Conservation (phyloP, 352 stramenopile species). For the Discostella stelligera region DNA sequence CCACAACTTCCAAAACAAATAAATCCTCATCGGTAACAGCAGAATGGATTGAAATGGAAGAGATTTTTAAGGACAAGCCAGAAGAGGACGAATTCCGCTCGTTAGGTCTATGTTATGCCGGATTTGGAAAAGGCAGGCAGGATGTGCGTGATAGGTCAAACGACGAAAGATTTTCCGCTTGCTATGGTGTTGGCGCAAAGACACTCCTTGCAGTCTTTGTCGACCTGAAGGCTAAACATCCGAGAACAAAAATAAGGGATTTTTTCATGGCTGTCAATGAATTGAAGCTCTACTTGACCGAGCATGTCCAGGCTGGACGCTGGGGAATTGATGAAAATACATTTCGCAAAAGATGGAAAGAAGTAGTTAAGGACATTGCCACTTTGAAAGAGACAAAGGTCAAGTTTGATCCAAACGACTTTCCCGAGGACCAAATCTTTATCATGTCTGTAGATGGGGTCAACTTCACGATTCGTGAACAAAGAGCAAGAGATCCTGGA, state of each 20-base stretch:
- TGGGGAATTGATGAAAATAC: background rate
- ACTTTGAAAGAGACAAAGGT: background rate
- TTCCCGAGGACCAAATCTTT: background rate
- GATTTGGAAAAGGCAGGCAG: too few relatives aligned
- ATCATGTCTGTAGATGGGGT: slow-evolving; percentile 1
- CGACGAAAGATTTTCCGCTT: background rate
- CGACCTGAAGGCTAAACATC: background rate
- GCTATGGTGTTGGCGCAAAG: background rate
- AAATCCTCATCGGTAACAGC: too few relatives aligned
- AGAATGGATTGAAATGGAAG: too few relatives aligned
- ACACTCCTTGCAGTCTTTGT: background rate
- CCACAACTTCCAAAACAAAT: too few relatives aligned
- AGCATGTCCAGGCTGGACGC: background rate
- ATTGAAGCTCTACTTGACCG: background rate
- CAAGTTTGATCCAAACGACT: background rate
- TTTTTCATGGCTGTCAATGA: background rate
- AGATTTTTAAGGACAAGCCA: too few relatives aligned
- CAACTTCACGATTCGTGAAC: background rate
- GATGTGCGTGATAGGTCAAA: background rate
- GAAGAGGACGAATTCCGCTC: too few relatives aligned
- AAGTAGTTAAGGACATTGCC: background rate
- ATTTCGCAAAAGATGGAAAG: background rate
- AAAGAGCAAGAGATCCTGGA: slow-evolving; percentile 4
- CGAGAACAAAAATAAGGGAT: background rate
- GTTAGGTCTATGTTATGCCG: too few relatives aligned